Conservation (phyloP, 805 yeast genomes). For the Wickerhamiella bombiphila region DNA sequence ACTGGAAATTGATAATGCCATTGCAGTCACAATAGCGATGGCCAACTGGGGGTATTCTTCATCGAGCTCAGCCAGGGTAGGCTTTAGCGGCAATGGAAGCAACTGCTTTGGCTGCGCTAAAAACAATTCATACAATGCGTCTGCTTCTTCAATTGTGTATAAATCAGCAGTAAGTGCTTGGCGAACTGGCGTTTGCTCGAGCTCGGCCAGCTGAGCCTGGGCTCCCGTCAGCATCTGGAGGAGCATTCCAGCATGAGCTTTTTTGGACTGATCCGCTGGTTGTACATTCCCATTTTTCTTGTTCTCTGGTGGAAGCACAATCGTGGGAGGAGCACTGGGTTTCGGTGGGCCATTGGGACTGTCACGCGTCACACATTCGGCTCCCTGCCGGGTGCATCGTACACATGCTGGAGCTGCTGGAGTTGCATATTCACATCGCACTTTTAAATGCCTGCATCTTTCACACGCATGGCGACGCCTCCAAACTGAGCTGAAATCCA, state of each 20-base stretch:
- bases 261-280: neutral
- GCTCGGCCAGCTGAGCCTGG: neutral
- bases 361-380: slow-evolving; percentile 1
- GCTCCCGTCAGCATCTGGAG: neutral
- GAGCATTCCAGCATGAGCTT: neutral
- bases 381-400: slow-evolving; percentile 12
- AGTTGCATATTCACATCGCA: slow-evolving; percentile 20
- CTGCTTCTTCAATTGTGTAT: slow-evolving; percentile 11
- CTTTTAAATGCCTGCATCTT: slow-evolving; percentile 20
- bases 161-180: slow-evolving; percentile 9
- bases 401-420: slow-evolving; percentile 16
- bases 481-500: slow-evolving; percentile 16
- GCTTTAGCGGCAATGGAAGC: slow-evolving; percentile 8
- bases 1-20: slow-evolving; percentile 11
- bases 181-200: slow-evolving; percentile 7
- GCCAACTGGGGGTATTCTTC: slow-evolving; percentile 13
- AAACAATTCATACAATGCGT: slow-evolving; percentile 5
- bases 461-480: slow-evolving; percentile 19
- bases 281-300: neutral
- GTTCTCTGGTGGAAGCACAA: neutral
- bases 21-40: slow-evolving; percentile 14
- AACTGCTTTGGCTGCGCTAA: slow-evolving; percentile 1
- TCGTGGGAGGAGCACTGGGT: neutral
- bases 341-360: neutral
- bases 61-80: slow-evolving; percentile 9